Percentiles rank a stretch among this genome's conserved stretches.
Evolutionary conservation across 306 rosid genomes (phyloP).

Genomic region (Senna siamea): DNA sequence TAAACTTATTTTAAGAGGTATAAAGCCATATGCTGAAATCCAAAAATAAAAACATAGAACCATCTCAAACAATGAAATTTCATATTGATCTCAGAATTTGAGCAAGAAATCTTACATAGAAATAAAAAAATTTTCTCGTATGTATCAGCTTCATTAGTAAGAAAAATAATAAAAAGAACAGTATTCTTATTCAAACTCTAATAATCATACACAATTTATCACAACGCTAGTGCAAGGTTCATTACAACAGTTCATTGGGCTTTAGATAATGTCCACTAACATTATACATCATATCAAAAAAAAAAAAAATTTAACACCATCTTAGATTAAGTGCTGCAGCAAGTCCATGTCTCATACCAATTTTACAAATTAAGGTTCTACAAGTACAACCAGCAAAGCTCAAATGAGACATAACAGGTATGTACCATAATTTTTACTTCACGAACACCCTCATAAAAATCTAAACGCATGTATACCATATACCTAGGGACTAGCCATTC

Average conservation of each 20-base stretch:
- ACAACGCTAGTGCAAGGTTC: not conserved
- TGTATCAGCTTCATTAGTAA: not conserved
- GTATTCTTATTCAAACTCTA: not conserved
- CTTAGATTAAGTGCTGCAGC: not conserved
- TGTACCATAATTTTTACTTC: too few species aligned
- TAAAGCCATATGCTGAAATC: not conserved
- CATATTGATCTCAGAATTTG: not conserved
- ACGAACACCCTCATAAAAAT: too few species aligned
- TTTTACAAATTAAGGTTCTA: not conserved
- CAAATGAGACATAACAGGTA: too few species aligned
- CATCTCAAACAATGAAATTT: not conserved
- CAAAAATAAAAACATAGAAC: not conserved
- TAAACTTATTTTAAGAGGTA: slow-evolving; percentile 28
- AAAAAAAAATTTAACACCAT: not conserved
- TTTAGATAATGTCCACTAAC: not conserved
- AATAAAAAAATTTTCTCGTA: too few species aligned
- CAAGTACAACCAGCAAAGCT: too few species aligned
- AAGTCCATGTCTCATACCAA: not conserved
- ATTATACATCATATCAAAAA: not conserved
- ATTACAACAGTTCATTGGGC: not conserved
- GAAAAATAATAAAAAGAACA: too few species aligned
- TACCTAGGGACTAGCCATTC: too few species aligned
- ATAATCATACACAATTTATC: not conserved
- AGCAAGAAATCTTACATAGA: not conserved
- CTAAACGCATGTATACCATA: too few species aligned